phyloP scores from a whole-genome alignment of 495 filamentous ascomycete species.

The Penicillium roqueforti region DNA sequence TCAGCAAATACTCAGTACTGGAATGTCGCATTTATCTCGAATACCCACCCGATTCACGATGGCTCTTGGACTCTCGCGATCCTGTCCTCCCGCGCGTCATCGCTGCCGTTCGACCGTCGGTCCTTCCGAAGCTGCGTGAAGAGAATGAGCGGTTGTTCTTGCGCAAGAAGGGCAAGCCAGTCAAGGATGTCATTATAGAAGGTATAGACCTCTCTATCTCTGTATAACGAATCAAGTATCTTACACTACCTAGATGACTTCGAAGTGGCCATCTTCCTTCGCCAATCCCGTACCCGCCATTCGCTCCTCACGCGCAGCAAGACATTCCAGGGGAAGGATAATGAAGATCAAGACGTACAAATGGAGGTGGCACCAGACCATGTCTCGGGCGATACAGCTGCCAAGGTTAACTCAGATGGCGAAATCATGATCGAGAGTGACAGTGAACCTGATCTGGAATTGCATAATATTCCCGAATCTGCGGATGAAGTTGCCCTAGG shows the following conservation, averaged over 20 bases:
- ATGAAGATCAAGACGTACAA: conserved; percentile 35
- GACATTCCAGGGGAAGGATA: conserved; percentile 53
- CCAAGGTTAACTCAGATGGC: conserved; percentile 42
- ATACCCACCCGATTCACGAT: conserved; percentile 74
- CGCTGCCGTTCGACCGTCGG: conserved; percentile 72
- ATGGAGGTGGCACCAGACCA: conserved; percentile 48
- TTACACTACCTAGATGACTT: conserved; percentile 68
- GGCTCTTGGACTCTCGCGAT: conserved; percentile 68
- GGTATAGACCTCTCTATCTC: conserved; percentile 47
- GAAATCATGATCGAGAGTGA: conserved; percentile 44
- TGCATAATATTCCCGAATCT: conserved; percentile 37
- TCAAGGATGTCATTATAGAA: conserved; percentile 82
- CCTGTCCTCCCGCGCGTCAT: conserved; percentile 78
- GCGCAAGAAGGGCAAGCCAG: conserved; percentile 64
- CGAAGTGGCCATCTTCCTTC: conserved; percentile 90
- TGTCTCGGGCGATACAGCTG: conserved; percentile 47
- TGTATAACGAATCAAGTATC: background rate
- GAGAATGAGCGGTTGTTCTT: conserved; percentile 62
- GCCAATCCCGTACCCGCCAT: conserved; percentile 81
- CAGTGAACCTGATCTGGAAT: conserved; percentile 28
- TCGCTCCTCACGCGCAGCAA: conserved; percentile 83
- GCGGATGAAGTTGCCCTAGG: conserved; percentile 14
- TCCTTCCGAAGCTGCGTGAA: conserved; percentile 85
- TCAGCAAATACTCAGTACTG: conserved; percentile 83
- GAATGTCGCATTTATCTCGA: conserved; percentile 96